Conservation (phyloP, 2,329 filamentous ascomycete genomes). For the Rosellinia necatrix region DNA sequence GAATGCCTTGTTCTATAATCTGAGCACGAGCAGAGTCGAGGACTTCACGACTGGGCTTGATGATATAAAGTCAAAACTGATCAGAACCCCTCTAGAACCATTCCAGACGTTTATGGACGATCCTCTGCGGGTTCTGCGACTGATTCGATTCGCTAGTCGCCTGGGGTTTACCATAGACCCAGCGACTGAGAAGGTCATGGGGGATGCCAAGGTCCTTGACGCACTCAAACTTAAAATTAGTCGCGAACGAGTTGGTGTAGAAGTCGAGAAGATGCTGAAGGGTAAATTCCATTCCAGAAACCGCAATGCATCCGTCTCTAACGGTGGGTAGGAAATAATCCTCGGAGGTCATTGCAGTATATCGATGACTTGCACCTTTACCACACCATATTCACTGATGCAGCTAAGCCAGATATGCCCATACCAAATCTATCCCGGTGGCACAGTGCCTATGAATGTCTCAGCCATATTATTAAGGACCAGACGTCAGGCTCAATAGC, state of each 20-base stretch:
- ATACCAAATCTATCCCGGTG: conserved; percentile 65
- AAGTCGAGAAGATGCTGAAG: conserved; percentile 89
- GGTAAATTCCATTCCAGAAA: conserved; percentile 48
- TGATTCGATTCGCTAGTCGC: conserved; percentile 89
- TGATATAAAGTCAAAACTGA: conserved; percentile 74
- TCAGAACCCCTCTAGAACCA: conserved; percentile 85
- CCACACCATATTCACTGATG: conserved; percentile 74
- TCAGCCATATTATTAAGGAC: conserved; percentile 56
- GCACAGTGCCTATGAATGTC: conserved; percentile 65
- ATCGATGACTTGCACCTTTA: conserved; percentile 72
- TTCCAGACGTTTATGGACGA: conserved; percentile 95
- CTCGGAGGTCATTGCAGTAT: conserved; percentile 46
- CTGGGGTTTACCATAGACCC: conserved; percentile 78
- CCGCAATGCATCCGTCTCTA: neutral
- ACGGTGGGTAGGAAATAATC: conserved; percentile 37
- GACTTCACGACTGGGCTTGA: conserved; percentile 81
- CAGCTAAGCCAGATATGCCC: conserved; percentile 56
- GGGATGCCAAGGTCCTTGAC: conserved; percentile 73
- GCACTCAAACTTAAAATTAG: conserved; percentile 89
- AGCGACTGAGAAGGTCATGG: conserved; percentile 74
- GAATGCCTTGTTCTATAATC: conserved; percentile 95
- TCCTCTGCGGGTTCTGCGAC: conserved; percentile 80
- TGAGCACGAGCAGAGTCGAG: conserved; percentile 78
- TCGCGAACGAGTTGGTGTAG: conserved; percentile 83
- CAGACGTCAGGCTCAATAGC: conserved; percentile 54